Percentiles rank a stretch among this genome's conserved stretches.
Evolutionary conservation across 164 flowering plant species (phyloP).

Genomic region (Tetrastigma voinierianum): DNA sequence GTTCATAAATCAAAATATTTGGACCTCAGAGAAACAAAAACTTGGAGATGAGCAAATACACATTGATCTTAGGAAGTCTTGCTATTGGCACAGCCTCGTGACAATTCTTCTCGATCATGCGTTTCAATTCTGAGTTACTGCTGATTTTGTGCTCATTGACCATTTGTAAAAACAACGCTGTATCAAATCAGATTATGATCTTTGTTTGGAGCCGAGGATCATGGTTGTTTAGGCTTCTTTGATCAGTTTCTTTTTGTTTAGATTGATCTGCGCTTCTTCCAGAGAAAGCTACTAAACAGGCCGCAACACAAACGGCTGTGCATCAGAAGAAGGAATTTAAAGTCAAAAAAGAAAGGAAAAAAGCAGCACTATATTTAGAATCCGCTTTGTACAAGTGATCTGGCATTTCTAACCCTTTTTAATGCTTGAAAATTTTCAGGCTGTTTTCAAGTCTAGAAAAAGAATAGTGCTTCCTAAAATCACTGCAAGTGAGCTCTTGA

Average conservation of each 20-base stretch:
- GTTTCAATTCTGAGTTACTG: slow-evolving; percentile 5
- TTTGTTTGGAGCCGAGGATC: slow-evolving; percentile 19
- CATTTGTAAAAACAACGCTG: slow-evolving; percentile 1
- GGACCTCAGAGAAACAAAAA: slow-evolving; percentile 12
- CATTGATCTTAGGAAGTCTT: slow-evolving; percentile 9
- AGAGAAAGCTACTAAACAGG: background rate
- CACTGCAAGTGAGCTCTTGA: too few species aligned
- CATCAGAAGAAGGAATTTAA: too few species aligned
- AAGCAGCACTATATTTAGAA: too few species aligned
- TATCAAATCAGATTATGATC: slow-evolving; percentile 23
- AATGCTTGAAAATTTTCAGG: too few species aligned
- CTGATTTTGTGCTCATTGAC: too few species aligned
- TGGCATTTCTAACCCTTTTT: too few species aligned
- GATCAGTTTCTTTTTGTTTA: background rate
- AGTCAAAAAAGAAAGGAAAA: too few species aligned
- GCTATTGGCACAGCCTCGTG: slow-evolving; percentile 4
- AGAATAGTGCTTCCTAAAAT: too few species aligned
- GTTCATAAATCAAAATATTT: slow-evolving; percentile 5
- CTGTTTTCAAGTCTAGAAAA: too few species aligned
- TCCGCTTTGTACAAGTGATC: too few species aligned
- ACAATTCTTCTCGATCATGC: slow-evolving; percentile 5
- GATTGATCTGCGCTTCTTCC: background rate
- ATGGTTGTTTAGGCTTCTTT: slow-evolving; percentile 12
- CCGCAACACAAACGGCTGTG: background rate
- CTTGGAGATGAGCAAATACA: background rate